These are phyloP conservation scores for Talaromyces proteolyticus DNA, from an alignment of 495 filamentous ascomycete species.

Conservation along the genomic window DNA sequence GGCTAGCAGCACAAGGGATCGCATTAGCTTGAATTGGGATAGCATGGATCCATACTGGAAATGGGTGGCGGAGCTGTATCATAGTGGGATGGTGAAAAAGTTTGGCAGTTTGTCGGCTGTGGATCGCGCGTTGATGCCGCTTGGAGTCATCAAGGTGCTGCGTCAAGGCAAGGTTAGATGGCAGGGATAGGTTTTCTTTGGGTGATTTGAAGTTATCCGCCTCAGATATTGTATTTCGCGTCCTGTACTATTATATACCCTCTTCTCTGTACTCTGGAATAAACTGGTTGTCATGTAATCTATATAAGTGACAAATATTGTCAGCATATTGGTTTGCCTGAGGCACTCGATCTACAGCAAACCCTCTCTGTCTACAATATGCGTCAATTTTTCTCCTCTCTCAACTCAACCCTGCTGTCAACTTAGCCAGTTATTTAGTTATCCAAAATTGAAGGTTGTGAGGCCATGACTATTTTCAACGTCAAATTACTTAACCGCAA, in stretches of 20 bases:
- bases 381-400: too few relatives aligned
- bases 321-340: too few relatives aligned
- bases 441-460: too few relatives aligned
- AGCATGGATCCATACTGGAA: constrained; percentile 53
- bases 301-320: too few relatives aligned
- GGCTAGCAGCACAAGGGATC: constrained; percentile 9
- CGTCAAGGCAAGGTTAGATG: constrained; percentile 53
- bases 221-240: too few relatives aligned
- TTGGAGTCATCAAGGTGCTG: constrained; percentile 61
- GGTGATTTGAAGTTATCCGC: too few relatives aligned
- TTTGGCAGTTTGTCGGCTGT: constrained; percentile 62
- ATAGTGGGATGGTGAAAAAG: constrained; percentile 47
- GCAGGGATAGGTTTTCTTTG: constrained; percentile 37
- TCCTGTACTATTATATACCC: neutral
- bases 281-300: too few relatives aligned
- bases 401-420: too few relatives aligned
- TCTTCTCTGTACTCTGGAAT: neutral
- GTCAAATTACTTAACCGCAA: neutral
- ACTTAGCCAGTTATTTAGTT: too few relatives aligned
- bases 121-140: constrained; percentile 52
- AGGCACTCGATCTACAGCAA: too few relatives aligned
- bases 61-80: constrained; percentile 57
- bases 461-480: too few relatives aligned
- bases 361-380: too few relatives aligned
- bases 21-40: constrained; percentile 25